Base-by-base conservation (phyloP, 305 asterid species). In the Withania somnifera region DNA sequence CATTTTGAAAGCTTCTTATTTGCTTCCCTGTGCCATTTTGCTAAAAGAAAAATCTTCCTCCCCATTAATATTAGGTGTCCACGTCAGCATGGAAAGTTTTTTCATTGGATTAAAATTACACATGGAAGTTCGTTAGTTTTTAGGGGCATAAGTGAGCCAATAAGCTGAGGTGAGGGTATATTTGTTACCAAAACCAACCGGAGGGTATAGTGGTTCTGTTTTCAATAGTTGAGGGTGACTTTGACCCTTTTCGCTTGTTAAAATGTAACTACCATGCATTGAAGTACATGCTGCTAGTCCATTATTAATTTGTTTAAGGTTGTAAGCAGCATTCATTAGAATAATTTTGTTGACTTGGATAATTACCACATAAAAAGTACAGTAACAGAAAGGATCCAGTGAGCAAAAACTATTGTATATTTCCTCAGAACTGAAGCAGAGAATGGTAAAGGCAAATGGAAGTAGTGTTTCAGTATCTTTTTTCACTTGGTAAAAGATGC, bases 401-500 rank as follows among this genome's bases (percentile, higher is more conserved):
- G 78, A 42, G 78, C 20, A 69, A 69, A 69, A 6, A 58, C 67
- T 20, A 7, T 42, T 28, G 10, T 69, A 13, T 69, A 22, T 20
- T 69, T 69, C 34, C 78, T 38, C n/a, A 69, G 56, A 69, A 42
- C 78, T 69, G 20, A 69, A 69, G 78, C 78, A 69, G 78, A 69
- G 40, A 69, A 24, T 67, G 77, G 52, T 67, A 20, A 11, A 69
- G 56, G 22, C 78, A 69, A 40, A 69, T 42, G 53, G 34, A 69
- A 40, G 36, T 22, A 67, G 51, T 9, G 77, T 67, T 67, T 67
- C 52, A 19, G 45, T 30, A 34, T 30, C 45, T 61, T 14, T 61
- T 58, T 61, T 14, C 40, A 5, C 24, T 30, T 63, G 56, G 19
- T 50, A 50, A 50, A 50, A 50, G 56, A 15, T 7, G 71, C 45